A percentile compares a stretch with the other conserved stretches of the same genome.
These are phyloP conservation scores for Paramecium octaurelia DNA, from an alignment of 73 alveolate genomes.

Conservation along the genomic window DNA sequence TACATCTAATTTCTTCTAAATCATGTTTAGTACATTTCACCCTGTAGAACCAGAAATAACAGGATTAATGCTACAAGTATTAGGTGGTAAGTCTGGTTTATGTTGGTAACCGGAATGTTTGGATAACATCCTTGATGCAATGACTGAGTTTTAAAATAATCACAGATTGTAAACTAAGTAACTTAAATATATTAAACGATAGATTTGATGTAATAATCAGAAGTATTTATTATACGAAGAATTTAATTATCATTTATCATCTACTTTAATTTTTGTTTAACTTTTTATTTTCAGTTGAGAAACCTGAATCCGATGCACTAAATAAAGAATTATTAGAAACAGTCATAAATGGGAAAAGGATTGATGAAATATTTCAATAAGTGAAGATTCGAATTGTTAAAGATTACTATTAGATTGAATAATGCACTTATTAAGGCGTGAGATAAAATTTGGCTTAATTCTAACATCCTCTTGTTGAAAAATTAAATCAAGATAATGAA, in stretches of 20 bases:
- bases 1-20: not conserved
- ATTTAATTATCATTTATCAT: conserved; percentile 4
- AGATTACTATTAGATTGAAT: not conserved
- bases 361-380: conserved; percentile 8
- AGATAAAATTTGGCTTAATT: not conserved
- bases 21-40: conserved; percentile 38
- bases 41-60: conserved; percentile 41
- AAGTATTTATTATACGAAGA: not conserved
- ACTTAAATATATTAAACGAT: not conserved
- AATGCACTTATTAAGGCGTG: conserved; percentile 31
- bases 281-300: conserved; percentile 14
- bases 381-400: not conserved
- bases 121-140: not conserved
- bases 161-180: not conserved
- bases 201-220: conserved; percentile 20
- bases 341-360: not conserved
- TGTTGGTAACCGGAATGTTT: conserved; percentile 35
- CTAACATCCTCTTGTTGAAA: conserved; percentile 18
- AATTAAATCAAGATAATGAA: not conserved
- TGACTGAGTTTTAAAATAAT: not conserved
- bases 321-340: not conserved
- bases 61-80: not conserved
- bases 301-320: not conserved
- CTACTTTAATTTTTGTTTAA: conserved; percentile 11
- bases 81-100: conserved; percentile 12